Conservation (phyloP, 495 filamentous ascomycete species). For the Xylaria palmicola region DNA sequence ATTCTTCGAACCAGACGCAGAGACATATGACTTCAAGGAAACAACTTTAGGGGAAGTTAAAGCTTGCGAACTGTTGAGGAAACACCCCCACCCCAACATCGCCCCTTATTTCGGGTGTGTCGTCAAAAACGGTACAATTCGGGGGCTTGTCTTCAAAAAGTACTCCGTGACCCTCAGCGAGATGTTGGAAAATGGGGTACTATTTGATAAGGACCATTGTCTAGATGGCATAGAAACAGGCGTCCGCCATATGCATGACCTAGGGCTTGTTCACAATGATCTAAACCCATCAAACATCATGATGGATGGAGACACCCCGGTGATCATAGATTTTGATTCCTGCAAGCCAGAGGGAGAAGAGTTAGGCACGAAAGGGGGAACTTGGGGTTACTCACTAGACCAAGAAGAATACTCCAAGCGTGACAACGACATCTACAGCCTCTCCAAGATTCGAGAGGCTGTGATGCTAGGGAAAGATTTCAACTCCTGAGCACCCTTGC, state of each 20-base stretch:
- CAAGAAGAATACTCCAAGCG: neutral
- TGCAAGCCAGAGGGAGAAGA: constrained; percentile 27
- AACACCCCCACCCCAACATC: constrained; percentile 12
- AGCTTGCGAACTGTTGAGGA: neutral
- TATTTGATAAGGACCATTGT: constrained; percentile 17
- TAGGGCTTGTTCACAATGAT: constrained; percentile 31
- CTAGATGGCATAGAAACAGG: constrained; percentile 24
- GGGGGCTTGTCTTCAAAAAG: neutral
- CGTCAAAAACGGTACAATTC: neutral
- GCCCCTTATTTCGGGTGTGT: constrained; percentile 9
- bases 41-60: neutral
- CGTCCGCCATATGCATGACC: constrained; percentile 28
- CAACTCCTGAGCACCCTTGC: no score
- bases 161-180: neutral
- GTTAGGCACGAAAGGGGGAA: constrained; percentile 23
- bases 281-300: constrained; percentile 35
- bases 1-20: neutral
- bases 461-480: no score
- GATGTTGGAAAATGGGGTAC: neutral
- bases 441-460: neutral
- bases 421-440: neutral
- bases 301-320: constrained; percentile 27
- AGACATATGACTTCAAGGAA: neutral
- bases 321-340: constrained; percentile 47
- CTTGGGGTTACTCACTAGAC: neutral